Percentiles rank a stretch among this genome's conserved stretches.
These are phyloP conservation scores for Aspergillus sclerotiicarbonarius DNA, from an alignment of 495 filamentous ascomycete species.

Conservation along the genomic window DNA sequence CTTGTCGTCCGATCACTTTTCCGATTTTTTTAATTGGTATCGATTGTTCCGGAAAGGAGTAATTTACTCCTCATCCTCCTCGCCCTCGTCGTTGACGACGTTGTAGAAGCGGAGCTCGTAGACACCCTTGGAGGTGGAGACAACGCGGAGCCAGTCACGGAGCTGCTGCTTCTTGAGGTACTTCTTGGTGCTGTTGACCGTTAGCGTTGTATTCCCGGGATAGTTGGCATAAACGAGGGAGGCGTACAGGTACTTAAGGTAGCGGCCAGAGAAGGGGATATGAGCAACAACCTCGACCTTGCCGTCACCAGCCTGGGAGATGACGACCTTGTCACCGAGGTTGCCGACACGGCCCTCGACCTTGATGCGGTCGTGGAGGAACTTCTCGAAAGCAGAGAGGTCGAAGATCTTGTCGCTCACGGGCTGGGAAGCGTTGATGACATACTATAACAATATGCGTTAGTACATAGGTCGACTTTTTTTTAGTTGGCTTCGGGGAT, in stretches of 20 bases:
- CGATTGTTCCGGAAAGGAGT: constrained; percentile 6
- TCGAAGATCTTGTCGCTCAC: constrained; percentile 99
- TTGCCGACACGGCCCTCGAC: constrained; percentile 96
- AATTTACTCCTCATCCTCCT: constrained; percentile 95
- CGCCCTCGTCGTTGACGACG: constrained; percentile 93
- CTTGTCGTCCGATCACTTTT: constrained; percentile 5
- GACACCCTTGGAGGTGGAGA: constrained; percentile 92
- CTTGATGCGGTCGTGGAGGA: constrained; percentile 99
- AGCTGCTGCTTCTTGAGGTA: constrained; percentile 99
- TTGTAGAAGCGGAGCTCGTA: constrained; percentile 99
- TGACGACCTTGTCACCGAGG: constrained; percentile 89
- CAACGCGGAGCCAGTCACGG: constrained; percentile 98
- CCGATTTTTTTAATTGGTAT: constrained; percentile 11
- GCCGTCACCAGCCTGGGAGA: constrained; percentile 86
- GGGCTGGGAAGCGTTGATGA: constrained; percentile 98
- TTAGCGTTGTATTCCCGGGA: background rate
- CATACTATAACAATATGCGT: constrained; percentile 77
- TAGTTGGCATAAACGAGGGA: too few species aligned
- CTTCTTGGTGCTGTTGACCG: constrained; percentile 84
- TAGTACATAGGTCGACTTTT: too few species aligned
- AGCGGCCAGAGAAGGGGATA: constrained; percentile 96
- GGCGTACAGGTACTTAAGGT: constrained; percentile 99
- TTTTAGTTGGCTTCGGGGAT: too few species aligned
- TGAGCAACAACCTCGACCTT: constrained; percentile 98
- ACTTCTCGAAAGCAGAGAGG: constrained; percentile 95